Base-by-base conservation (phyloP, 2,329 filamentous ascomycete species). In the Xylariaceae sp. region DNA sequence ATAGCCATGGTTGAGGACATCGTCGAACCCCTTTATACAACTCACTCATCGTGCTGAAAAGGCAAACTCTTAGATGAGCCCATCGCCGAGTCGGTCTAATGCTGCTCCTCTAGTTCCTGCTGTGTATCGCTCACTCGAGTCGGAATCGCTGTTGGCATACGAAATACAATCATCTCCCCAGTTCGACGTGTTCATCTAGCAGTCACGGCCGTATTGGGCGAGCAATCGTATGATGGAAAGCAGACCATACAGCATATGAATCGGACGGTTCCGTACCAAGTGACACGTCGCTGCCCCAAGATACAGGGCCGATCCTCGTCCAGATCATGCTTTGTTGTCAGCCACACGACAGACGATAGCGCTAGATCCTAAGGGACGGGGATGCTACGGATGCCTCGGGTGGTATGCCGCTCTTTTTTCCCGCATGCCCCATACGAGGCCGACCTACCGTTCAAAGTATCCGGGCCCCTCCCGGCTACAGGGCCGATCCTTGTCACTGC, bases 201-300 rank as follows among this genome's bases (percentile, higher is more conserved):
- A 45, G 47, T 55, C 56, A 47, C 52, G 46, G 57, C 59, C 57
- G 60, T 45, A 50, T 33, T 55, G 18, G 50, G 43, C 36, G 41
- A 37, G 29, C n/a, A 46, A 64, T 67, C 64, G 52, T 67, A 67
- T 51, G 64, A 67, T 65, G 6, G 26, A 53, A 42, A 55, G 46
- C 54, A 55, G 47, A 42, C 40, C 39, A 53, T 53, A 45, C 44
- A 49, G 46, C 39, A 43, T 27, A 42, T 51, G 37, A 43, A 36
- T 48, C 52, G 56, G 49, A 50, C 50, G 40, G 56, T 33, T 42
- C 56, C 58, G 58, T 58, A 47, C 46, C n/a, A 49, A 55, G 64
- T 65, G 62, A 64, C 62, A 64, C 64, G 50, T 63, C 58, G 64
- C 58, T 53, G 60, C 35, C 53, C 64, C 61, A 60, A 59, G 55